Evolutionary conservation across 2,329 filamentous ascomycete genomes (phyloP).

Genomic region (Mycosphaerelloides madeirae): DNA sequence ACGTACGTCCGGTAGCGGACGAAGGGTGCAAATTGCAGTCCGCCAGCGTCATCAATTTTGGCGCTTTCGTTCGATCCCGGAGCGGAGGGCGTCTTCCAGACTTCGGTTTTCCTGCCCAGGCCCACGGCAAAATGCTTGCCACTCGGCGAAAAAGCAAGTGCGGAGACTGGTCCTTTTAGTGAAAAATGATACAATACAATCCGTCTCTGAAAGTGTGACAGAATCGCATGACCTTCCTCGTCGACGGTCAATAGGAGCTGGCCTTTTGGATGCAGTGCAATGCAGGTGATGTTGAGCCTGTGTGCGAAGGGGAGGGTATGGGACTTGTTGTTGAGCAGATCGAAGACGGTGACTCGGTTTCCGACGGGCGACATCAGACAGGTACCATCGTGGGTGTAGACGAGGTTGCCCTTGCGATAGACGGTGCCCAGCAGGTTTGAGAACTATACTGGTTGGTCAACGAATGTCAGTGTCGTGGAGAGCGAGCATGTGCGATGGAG

Average conservation of each 20-base stretch:
- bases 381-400: conserved; percentile 94
- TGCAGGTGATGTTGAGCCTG: conserved; percentile 82
- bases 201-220: conserved; percentile 82
- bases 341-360: conserved; percentile 92
- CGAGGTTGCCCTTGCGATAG: conserved; percentile 94
- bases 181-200: conserved; percentile 92
- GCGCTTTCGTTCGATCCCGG: conserved; percentile 44
- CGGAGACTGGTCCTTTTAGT: conserved; percentile 77
- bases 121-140: conserved; percentile 87
- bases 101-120: conserved; percentile 79
- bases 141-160: conserved; percentile 84
- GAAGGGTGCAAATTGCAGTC: conserved; percentile 92
- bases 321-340: conserved; percentile 90
- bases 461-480: conserved; percentile 13
- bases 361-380: conserved; percentile 94
- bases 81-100: conserved; percentile 92
- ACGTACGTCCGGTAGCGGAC: conserved; percentile 79
- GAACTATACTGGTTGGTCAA: conserved; percentile 60
- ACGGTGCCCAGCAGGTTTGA: conserved; percentile 97
- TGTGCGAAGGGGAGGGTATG: conserved; percentile 85
- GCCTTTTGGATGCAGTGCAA: conserved; percentile 83
- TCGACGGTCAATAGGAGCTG: conserved; percentile 91
- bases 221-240: conserved; percentile 86
- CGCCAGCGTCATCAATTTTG: conserved; percentile 66
- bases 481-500: not conserved